phyloP scores from a whole-genome alignment of 176 grass and related monocot species.

The Rhynchospora pubera region DNA sequence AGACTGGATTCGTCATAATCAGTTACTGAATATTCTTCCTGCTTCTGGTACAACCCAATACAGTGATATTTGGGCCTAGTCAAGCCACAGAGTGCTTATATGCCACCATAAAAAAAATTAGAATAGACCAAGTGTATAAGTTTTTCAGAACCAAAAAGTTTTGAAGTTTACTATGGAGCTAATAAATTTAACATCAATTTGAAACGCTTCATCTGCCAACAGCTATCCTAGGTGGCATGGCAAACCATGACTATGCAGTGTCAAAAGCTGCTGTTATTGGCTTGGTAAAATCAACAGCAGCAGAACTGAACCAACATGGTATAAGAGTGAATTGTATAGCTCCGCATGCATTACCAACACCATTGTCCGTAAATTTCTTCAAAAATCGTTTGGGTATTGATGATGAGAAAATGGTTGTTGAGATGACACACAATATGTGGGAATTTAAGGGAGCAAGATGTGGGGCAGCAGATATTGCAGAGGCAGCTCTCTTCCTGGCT shows the following conservation, averaged over 20 bases:
- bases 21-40: not conserved
- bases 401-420: not conserved
- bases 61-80: not conserved
- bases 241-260: slow-evolving; percentile 26
- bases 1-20: not conserved
- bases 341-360: slow-evolving; percentile 38
- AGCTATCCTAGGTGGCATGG: not conserved
- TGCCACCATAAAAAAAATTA: not conserved
- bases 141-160: too few relatives aligned
- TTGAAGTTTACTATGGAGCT: not conserved
- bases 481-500: slow-evolving; percentile 39
- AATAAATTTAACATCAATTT: not conserved
- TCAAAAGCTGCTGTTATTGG: slow-evolving; percentile 42
- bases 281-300: slow-evolving; percentile 28
- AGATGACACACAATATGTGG: not conserved
- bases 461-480: slow-evolving; percentile 31
- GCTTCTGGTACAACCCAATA: not conserved
- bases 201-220: not conserved
- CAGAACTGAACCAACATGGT: slow-evolving; percentile 37
- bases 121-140: not conserved
- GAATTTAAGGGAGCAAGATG: slow-evolving; percentile 14
- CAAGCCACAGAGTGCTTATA: not conserved
- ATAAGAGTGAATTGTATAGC: slow-evolving; percentile 63
- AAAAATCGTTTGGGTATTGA: not conserved
- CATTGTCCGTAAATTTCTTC: not conserved